phyloP scores from a whole-genome alignment of 2,329 filamentous ascomycete species.

The Aspergillus tamarii region DNA sequence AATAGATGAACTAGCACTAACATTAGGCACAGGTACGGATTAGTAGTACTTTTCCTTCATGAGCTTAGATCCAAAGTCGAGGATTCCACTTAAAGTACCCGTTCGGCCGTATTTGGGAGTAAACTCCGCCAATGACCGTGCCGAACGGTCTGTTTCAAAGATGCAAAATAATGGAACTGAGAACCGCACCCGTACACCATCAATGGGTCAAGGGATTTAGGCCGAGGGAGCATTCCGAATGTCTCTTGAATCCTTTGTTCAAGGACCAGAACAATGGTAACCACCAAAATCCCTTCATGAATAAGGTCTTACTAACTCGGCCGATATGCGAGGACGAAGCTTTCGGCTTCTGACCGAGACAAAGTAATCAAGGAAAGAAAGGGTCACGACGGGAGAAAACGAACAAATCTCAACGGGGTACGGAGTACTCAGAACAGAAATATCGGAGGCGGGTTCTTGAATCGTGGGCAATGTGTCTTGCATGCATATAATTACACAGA shows the following conservation, averaged over 20 bases:
- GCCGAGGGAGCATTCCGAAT: background rate
- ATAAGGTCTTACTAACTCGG: background rate
- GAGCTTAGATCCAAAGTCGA: conserved; percentile 1
- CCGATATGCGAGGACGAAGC: background rate
- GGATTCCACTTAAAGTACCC: background rate
- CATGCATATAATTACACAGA: conserved; percentile 9
- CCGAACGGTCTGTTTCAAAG: background rate
- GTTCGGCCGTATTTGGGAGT: conserved; percentile 2
- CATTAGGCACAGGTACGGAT: background rate
- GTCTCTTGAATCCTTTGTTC: background rate
- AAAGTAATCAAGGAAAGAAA: background rate
- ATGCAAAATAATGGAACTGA: background rate
- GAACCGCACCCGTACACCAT: background rate
- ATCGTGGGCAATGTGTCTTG: conserved; percentile 1
- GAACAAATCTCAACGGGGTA: background rate
- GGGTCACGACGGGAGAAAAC: no score
- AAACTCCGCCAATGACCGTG: conserved; percentile 7
- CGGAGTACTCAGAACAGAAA: background rate
- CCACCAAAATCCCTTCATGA: background rate
- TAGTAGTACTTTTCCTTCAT: conserved; percentile 3
- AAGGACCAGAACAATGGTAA: background rate
- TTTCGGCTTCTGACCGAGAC: conserved; percentile 2
- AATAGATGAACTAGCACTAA: background rate
- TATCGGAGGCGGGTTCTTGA: background rate
- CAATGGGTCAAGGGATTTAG: background rate